These are phyloP conservation scores for Gyromitra esculenta DNA, from an alignment of 2,329 filamentous ascomycete species.

Conservation along the genomic window DNA sequence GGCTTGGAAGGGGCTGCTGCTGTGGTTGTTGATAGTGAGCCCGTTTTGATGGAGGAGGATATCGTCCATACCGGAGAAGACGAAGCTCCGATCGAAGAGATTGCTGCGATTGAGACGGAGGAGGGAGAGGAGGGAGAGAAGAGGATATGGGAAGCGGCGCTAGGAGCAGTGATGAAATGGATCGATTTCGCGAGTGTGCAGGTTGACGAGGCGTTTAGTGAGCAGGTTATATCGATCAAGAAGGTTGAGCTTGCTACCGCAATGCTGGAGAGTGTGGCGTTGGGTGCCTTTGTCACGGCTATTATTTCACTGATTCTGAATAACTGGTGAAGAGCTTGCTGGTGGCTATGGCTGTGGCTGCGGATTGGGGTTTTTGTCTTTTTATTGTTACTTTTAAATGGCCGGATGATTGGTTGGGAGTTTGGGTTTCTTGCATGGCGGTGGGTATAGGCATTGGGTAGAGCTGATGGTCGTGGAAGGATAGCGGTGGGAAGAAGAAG, in stretches of 20 bases:
- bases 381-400: neutral
- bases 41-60: slow-evolving; percentile 35
- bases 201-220: slow-evolving; percentile 50
- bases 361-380: neutral
- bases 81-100: neutral
- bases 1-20: slow-evolving; percentile 38
- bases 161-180: slow-evolving; percentile 22
- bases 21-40: slow-evolving; percentile 25
- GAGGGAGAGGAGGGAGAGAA: slow-evolving; percentile 27
- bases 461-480: neutral
- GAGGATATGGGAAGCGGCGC: neutral
- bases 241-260: slow-evolving; percentile 51
- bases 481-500: neutral
- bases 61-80: slow-evolving; percentile 14
- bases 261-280: slow-evolving; percentile 48
- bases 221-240: slow-evolving; percentile 50
- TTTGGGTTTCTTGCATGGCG: neutral
- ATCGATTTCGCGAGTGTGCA: slow-evolving; percentile 33
- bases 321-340: neutral
- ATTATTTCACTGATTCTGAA: slow-evolving; percentile 22
- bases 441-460: neutral
- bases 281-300: slow-evolving; percentile 31
- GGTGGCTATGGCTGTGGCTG: neutral
- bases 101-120: neutral
- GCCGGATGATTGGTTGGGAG: neutral